Evolutionary conservation across 2,329 filamentous ascomycete genomes (phyloP), one percentile per base, ranked within the genome.

Genomic region (Aaosphaeria arxii): DNA sequence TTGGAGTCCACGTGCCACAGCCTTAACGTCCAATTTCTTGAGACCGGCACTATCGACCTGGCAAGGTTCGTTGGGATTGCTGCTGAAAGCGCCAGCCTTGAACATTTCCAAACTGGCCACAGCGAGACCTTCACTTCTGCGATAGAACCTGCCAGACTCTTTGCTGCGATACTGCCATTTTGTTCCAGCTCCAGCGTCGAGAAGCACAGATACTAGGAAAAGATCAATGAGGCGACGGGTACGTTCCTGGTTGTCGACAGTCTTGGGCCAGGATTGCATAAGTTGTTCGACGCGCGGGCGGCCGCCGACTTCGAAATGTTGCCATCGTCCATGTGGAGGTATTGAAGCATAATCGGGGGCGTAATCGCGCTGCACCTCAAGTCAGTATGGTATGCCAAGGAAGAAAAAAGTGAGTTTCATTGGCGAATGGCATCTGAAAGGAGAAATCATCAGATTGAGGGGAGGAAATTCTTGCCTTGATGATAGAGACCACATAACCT

Each of bases 111-210:
- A 65, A 66, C 82, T 85, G 40, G 84, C 84, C 7, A 87, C 85
- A 6, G 91, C 91, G 47, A 96, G 79, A 6, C 91, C 91, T 70
- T 96, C 94, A 52, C 91, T 96, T 44, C 94, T 84, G 45, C 84
- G 80, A 71, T 92, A 97, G 38, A 87, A 71, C 53, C 85, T 87
- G 48, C 89, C 90, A 55, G 91, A 95, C 64, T 95, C 91, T 54
- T 86, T 86, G 66, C 90, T 95, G 76, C 89, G 94, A 75, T 96
- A 99, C 58, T 85, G 86, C 94, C 94, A 99, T 56, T 84, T 81
- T 3, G 85, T 92, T 38, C 94, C 94, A 2, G 94, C 91, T 38
- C 94, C 94, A 4, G 94, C 89, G 64, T 95, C 89, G 6, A 95
- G 79, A 43, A 95, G 75, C 4, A 94, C 89, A 44, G 88, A 91